Evolutionary conservation across 345 rosid genomes (phyloP).

Genomic region (Cardiospermum halicacabum): DNA sequence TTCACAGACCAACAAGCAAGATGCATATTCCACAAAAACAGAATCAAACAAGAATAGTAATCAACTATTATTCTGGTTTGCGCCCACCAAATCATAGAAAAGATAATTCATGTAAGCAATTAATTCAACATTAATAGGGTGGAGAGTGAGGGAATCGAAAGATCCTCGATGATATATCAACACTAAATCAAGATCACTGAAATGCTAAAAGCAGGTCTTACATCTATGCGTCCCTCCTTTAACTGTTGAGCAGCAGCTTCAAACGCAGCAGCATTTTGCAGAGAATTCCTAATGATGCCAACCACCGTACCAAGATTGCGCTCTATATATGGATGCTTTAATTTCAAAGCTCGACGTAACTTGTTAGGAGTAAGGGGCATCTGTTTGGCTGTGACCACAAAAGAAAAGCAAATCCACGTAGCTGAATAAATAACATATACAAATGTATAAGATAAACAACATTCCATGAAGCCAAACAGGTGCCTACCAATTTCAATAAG

Average conservation of each 20-base stretch:
- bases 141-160: background rate
- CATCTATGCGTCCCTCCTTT: conserved; percentile 31
- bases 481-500: conserved; percentile 77
- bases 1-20: background rate
- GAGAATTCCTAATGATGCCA: conserved; percentile 56
- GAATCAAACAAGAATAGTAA: background rate
- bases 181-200: background rate
- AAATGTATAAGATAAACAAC: background rate
- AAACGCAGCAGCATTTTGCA: conserved; percentile 62
- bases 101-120: background rate
- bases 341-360: conserved; percentile 53
- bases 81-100: background rate
- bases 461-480: conserved; percentile 4
- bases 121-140: background rate
- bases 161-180: background rate
- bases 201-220: conserved; percentile 29
- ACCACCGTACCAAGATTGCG: conserved; percentile 53
- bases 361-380: conserved; percentile 61
- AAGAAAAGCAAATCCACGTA: background rate
- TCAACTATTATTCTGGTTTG: background rate
- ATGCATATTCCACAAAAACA: background rate
- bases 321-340: conserved; percentile 65
- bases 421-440: background rate
- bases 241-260: conserved; percentile 57
- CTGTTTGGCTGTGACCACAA: conserved; percentile 58